A percentile compares a stretch with the other conserved stretches of the same genome.
Conservation (phyloP, 148 eudicot genomes). For the Silene latifolia region DNA sequence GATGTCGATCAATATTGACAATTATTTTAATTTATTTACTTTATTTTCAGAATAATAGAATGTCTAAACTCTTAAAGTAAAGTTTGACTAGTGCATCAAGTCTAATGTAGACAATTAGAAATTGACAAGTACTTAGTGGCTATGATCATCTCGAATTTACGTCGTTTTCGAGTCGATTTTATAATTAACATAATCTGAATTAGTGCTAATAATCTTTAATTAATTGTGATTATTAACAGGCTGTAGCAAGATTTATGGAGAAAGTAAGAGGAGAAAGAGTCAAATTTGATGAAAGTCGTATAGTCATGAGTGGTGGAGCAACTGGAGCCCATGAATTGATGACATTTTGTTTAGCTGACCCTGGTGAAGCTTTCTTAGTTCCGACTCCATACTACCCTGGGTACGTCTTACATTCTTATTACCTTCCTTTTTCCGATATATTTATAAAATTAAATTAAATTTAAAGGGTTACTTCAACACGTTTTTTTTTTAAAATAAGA, state of each 20-base stretch:
- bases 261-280: constrained; percentile 46
- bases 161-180: too few relatives aligned
- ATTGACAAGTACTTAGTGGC: too few relatives aligned
- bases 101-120: too few relatives aligned
- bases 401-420: constrained; percentile 14
- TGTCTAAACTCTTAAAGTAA: constrained; percentile 4
- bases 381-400: constrained; percentile 57
- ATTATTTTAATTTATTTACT: too few relatives aligned
- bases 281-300: constrained; percentile 36
- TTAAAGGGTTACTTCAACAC: too few relatives aligned
- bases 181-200: too few relatives aligned
- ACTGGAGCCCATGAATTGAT: constrained; percentile 53
- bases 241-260: constrained; percentile 47
- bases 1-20: neutral
- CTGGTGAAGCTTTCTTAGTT: constrained; percentile 45
- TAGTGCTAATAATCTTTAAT: neutral
- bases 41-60: too few relatives aligned
- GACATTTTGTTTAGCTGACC: constrained; percentile 49
- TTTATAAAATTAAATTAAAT: too few relatives aligned
- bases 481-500: too few relatives aligned
- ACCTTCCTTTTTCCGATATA: too few relatives aligned
- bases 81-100: neutral
- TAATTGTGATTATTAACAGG: constrained; percentile 23
- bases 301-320: constrained; percentile 57
- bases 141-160: too few relatives aligned